These are phyloP conservation scores for Diplodia mutila DNA, from an alignment of 2,329 filamentous ascomycete species.

Conservation along the genomic window DNA sequence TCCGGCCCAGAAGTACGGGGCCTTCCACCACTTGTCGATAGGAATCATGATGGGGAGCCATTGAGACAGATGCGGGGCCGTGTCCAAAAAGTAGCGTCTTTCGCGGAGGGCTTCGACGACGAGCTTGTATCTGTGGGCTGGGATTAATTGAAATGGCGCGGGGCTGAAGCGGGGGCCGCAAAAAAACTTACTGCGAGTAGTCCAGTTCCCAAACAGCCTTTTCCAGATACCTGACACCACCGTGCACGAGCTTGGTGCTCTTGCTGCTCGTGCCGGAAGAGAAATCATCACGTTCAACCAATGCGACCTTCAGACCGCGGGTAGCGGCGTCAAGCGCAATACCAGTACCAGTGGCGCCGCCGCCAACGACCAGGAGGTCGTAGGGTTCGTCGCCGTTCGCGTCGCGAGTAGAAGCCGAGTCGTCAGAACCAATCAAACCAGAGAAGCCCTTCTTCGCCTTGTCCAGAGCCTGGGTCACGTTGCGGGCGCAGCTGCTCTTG, in stretches of 20 bases:
- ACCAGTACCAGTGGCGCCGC: slow-evolving; percentile 76
- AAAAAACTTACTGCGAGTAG: slow-evolving; percentile 67
- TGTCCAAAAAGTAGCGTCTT: slow-evolving; percentile 81
- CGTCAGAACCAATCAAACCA: slow-evolving; percentile 29
- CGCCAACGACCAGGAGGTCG: slow-evolving; percentile 78
- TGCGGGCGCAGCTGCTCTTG: slow-evolving; percentile 53
- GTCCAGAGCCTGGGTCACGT: slow-evolving; percentile 37
- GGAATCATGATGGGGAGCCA: slow-evolving; percentile 86
- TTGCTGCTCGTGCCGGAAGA: slow-evolving; percentile 81
- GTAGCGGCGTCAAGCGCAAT: slow-evolving; percentile 82
- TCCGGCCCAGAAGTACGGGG: slow-evolving; percentile 76
- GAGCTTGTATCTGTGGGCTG: slow-evolving; percentile 59
- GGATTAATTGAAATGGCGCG: not conserved
- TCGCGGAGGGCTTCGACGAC: slow-evolving; percentile 82
- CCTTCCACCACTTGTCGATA: slow-evolving; percentile 81
- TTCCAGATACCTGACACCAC: slow-evolving; percentile 81
- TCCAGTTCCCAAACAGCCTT: slow-evolving; percentile 86
- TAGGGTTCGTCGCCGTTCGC: slow-evolving; percentile 60
- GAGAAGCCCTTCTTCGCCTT: slow-evolving; percentile 40
- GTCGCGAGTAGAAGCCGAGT: slow-evolving; percentile 18
- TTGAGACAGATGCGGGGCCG: slow-evolving; percentile 77
- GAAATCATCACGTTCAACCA: slow-evolving; percentile 84
- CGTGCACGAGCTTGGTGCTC: slow-evolving; percentile 85
- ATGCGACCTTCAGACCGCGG: slow-evolving; percentile 75
- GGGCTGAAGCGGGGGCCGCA: not conserved